Percentiles rank a stretch among this genome's conserved stretches.
These are phyloP conservation scores for Aureobasidium subglaciale DNA, from an alignment of 2,329 filamentous ascomycete genomes.

Conservation along the genomic window DNA sequence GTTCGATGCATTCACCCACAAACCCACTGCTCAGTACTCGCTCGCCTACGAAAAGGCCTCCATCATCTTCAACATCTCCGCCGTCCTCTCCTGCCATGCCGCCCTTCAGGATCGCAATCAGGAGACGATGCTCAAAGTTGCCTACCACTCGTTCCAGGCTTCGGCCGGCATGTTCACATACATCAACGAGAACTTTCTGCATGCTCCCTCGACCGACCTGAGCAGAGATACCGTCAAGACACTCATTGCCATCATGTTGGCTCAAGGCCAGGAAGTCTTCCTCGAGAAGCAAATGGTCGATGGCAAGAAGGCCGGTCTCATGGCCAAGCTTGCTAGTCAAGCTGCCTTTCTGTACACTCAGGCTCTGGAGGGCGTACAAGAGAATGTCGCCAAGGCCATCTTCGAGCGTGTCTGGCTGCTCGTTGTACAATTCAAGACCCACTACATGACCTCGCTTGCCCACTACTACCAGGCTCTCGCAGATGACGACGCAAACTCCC, in stretches of 20 bases:
- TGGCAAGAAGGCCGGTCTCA: constrained; percentile 81
- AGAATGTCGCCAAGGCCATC: constrained; percentile 81
- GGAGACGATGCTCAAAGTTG: constrained; percentile 87
- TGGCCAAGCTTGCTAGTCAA: constrained; percentile 90
- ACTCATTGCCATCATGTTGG: constrained; percentile 84
- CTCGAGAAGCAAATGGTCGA: constrained; percentile 92
- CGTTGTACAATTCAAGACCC: constrained; percentile 74
- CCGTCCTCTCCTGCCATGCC: constrained; percentile 91
- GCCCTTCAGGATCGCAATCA: constrained; percentile 87
- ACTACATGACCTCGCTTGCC: constrained; percentile 74
- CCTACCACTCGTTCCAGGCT: constrained; percentile 97
- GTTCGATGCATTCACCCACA: constrained; percentile 99
- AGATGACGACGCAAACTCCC: constrained; percentile 80
- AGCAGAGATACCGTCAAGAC: constrained; percentile 95
- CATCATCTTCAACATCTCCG: constrained; percentile 99
- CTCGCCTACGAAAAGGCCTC: constrained; percentile 97
- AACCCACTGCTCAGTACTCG: constrained; percentile 93
- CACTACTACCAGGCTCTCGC: constrained; percentile 91
- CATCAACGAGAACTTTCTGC: constrained; percentile 98
- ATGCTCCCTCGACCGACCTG: constrained; percentile 91
- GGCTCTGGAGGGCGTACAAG: constrained; percentile 81
- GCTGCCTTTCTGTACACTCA: constrained; percentile 82
- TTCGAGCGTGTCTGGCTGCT: constrained; percentile 93
- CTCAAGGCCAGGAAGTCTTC: constrained; percentile 95
- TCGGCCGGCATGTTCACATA: constrained; percentile 99